A percentile compares a stretch with the other conserved stretches of the same genome.
Conservation (phyloP, 805 yeast species). For the Tetrapisispora taiwanensis region DNA sequence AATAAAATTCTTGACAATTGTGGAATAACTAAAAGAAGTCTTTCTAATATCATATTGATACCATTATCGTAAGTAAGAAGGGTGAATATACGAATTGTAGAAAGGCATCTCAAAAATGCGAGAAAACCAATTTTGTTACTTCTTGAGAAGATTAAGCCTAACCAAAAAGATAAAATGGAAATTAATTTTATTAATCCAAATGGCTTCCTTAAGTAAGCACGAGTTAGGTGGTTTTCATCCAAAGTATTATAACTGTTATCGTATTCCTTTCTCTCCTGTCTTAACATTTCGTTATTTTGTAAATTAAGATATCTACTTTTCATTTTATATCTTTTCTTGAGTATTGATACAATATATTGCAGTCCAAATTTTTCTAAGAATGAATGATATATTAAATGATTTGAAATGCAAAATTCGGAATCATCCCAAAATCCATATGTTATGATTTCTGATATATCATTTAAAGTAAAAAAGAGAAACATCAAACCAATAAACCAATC, state of each 20-base stretch:
- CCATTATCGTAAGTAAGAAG: not conserved
- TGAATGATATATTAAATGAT: not conserved
- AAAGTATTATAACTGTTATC: too few species aligned
- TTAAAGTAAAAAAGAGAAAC: not conserved
- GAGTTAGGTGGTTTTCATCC: too few species aligned
- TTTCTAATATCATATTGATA: not conserved
- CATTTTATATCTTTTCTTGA: not conserved
- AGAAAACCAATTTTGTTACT: not conserved
- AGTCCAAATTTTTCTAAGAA: not conserved
- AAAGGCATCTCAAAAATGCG: not conserved
- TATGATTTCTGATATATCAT: not conserved
- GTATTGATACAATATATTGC: not conserved
- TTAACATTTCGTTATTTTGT: too few species aligned
- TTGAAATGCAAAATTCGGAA: not conserved
- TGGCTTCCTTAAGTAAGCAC: not conserved
- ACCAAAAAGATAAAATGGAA: not conserved
- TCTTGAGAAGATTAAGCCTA: not conserved
- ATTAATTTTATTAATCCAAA: not conserved
- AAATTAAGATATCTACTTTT: not conserved
- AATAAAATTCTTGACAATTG: not conserved
- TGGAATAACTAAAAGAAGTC: not conserved
- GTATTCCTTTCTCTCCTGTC: too few species aligned
- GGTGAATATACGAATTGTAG: not conserved
- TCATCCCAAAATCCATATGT: slow-evolving; percentile 2
- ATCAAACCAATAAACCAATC: not conserved